These are phyloP conservation scores for Talinum fruticosum DNA, from an alignment of 148 eudicot species.

Conservation along the genomic window DNA sequence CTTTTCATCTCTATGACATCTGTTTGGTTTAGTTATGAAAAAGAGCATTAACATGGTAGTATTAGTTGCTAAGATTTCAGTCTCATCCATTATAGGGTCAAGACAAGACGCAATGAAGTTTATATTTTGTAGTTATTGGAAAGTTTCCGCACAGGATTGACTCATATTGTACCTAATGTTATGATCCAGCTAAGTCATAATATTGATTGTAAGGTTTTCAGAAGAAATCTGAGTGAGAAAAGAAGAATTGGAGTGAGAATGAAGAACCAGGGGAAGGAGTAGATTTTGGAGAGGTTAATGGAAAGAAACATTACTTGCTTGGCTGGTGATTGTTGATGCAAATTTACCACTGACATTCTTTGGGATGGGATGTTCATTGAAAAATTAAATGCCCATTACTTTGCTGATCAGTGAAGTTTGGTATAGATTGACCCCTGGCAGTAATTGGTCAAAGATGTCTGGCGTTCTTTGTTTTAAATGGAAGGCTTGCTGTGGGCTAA, in stretches of 20 bases:
- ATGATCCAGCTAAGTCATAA: not conserved
- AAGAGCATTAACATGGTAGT: not conserved
- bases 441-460: not conserved
- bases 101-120: not conserved
- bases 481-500: not conserved
- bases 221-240: not conserved
- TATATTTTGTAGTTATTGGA: not conserved
- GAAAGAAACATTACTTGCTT: not conserved
- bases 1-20: no score
- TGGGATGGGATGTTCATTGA: not conserved
- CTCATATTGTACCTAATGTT: not conserved
- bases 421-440: no score
- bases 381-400: no score
- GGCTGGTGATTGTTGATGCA: not conserved
- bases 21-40: not conserved
- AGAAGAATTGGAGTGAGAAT: not conserved
- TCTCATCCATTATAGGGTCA: not conserved
- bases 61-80: not conserved
- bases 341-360: not conserved
- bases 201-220: not conserved
- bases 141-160: not conserved
- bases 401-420: no score
- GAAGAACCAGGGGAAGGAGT: not conserved
- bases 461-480: not conserved
- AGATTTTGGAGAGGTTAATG: not conserved